Base-by-base conservation (phyloP, 1,284 basidiomycete genomes). In the Puccinia hordei region DNA sequence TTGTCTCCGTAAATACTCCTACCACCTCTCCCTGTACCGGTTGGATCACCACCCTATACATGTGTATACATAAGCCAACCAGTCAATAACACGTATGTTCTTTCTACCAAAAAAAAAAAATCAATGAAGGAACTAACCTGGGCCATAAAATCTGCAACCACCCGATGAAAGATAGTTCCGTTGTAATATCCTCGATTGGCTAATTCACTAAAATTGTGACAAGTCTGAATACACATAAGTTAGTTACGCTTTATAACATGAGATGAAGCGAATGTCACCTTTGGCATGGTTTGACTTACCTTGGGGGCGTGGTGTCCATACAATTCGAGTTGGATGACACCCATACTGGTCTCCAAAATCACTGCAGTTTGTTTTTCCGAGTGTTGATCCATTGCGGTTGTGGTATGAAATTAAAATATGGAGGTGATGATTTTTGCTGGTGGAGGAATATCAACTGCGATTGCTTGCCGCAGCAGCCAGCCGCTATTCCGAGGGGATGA, bases 171-270 rank as follows among this genome's bases (percentile, higher is more conserved):
- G 17, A 69, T 30, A 4, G 78, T 82, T 55, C 84, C 85, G 57
- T 85, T 83, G 81, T 85, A 85, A 81, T 84, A 85, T 35, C 85
- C 85, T 49, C 84, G 82, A 72, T 83, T 81, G 13, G 84, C 83
- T 51, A 85, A 82, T 75, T 84, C 82, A 66, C 82, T 83, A 72
- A 85, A 85, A 80, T 81, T 81, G 17, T 78, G 27, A 63, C 73
- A 75, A 15, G 73, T 81, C 80, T 81, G 44, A 24, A 33, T 12
- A 9, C 30, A 22, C 15, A 22, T 57, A 5, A 68, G 19, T 24
- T 12, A 77, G 33, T 27, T 22, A 2, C 17, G 2, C 2, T 15
- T 49, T 49, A 9, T 15, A 49, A 9, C 2, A 49, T 49, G 46
- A 9, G 13, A 22, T 69, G n/a, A 49, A 46, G 10, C 41, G 9